Conservation (phyloP, 2,329 filamentous ascomycete species). For the Grosmannia penicillata region DNA sequence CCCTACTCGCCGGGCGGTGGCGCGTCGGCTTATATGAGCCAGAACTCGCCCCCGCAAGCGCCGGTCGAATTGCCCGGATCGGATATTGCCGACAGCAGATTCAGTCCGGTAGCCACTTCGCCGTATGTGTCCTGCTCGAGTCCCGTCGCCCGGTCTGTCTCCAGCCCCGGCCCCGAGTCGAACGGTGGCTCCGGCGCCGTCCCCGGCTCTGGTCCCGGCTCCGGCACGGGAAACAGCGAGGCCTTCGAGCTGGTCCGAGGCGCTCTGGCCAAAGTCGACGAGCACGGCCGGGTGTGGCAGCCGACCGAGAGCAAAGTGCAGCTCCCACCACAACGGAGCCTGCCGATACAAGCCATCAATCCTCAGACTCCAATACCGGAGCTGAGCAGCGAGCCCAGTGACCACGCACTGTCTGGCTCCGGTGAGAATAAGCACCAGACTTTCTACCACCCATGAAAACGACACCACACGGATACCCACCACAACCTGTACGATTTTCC, state of each 20-base stretch:
- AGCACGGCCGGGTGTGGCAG: constrained; percentile 18
- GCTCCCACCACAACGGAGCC: constrained; percentile 6
- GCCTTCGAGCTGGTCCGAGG: not conserved
- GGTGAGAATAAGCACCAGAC: constrained; percentile 6
- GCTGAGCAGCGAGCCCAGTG: constrained; percentile 2
- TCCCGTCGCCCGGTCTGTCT: too few species aligned
- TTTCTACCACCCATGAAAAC: constrained; percentile 8
- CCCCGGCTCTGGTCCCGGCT: not conserved
- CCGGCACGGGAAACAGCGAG: constrained; percentile 5
- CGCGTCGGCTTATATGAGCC: not conserved
- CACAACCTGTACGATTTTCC: too few species aligned
- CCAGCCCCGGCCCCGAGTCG: too few species aligned
- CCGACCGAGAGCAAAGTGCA: constrained; percentile 19
- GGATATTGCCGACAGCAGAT: not conserved
- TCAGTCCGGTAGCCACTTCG: not conserved
- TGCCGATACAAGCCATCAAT: not conserved
- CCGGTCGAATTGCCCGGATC: not conserved
- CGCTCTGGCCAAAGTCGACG: constrained; percentile 15
- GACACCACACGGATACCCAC: too few species aligned
- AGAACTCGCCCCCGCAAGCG: not conserved
- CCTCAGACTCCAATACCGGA: too few species aligned
- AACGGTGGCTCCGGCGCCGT: constrained; percentile 2
- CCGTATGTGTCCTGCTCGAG: too few species aligned
- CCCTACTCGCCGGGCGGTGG: not conserved
- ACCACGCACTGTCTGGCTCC: not conserved